Base-by-base conservation (phyloP, 2,329 filamentous ascomycete species). In the Paraphoma chrysanthemicola region DNA sequence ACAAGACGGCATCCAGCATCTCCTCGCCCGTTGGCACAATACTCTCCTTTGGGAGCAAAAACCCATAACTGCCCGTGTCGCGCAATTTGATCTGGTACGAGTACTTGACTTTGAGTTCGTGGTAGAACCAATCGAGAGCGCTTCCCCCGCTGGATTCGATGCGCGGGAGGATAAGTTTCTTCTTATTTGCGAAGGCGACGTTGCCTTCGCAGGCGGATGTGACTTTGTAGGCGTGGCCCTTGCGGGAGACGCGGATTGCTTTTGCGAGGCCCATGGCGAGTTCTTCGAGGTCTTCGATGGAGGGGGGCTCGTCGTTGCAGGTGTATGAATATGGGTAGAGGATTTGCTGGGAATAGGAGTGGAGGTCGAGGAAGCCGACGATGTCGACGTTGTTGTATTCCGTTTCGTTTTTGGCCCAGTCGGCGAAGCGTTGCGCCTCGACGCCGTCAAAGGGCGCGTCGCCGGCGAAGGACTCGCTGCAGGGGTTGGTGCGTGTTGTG, bases 271-370 rank as follows among this genome's bases (percentile, higher is more conserved):
- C 94, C 53, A 93, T 85, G 1, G 89, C 95, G 16, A 98, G 84
- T 76, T 99, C 95, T 76, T 97, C 88, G 1, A 99, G 85, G 67
- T 96, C 96, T 78, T 99, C 95, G 14, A 95, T 81, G 38, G 93
- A 93, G 0, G 94, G 93, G 11, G 95, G 94, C 29, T 88, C 82
- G 5, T 85, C 83, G 6, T 82, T 80, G 81, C 95, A 99, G 11
- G 91, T 91, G 78, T 92, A 97, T 5, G 91, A 89, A 74, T 93
- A 98, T 0, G 95, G 95, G 73, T 95, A 97, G 8, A 98, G 83
- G 18, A 99, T 89, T 77, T 97, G 91, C 78, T 99, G 93, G 0
- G 92, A 96, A 76, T 98, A 99, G 1, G 92, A 94, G 77, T 99
- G 95, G 28, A 98, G 83, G 74, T 99, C 95, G 44, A 98, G 74